These are phyloP conservation scores for Castanospermum australe DNA, from an alignment of 306 rosid species.

Conservation along the genomic window DNA sequence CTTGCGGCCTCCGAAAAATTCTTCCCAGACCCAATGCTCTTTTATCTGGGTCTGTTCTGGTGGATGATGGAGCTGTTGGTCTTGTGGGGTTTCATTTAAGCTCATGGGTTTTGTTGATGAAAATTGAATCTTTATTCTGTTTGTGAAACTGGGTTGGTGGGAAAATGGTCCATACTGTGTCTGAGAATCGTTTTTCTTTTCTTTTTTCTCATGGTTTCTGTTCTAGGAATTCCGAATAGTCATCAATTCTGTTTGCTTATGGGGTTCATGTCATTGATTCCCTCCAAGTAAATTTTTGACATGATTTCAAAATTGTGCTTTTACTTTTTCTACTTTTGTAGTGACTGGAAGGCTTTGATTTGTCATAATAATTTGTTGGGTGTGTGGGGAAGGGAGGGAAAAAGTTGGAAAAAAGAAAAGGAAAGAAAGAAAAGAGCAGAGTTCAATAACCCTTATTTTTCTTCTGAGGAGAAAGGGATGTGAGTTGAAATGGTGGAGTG, in stretches of 20 bases:
- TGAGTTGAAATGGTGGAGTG: constrained; percentile 13
- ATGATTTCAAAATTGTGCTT: constrained; percentile 18
- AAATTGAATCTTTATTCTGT: constrained; percentile 28
- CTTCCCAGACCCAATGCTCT: not conserved
- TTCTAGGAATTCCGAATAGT: not conserved
- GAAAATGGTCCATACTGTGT: constrained; percentile 7
- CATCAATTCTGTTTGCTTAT: constrained; percentile 6
- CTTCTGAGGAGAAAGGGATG: not conserved
- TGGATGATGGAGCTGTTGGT: not conserved
- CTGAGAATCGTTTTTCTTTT: not conserved
- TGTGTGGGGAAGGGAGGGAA: not conserved
- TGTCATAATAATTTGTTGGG: constrained; percentile 32
- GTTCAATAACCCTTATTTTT: constrained; percentile 20
- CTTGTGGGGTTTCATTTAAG: not conserved
- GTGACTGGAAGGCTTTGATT: constrained; percentile 27
- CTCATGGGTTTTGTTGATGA: not conserved
- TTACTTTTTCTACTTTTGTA: constrained; percentile 28
- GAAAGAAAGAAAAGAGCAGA: not conserved
- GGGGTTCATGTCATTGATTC: not conserved
- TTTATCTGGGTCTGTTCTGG: not conserved
- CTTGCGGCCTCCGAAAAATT: not conserved
- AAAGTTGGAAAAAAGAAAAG: not conserved
- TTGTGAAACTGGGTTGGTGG: constrained; percentile 29
- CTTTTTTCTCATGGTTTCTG: constrained; percentile 11
- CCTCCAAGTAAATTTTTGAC: constrained; percentile 14